Percentiles rank a stretch among this genome's conserved stretches.
These are phyloP conservation scores for Boletales sp. DNA, from an alignment of 768 basidiomycete species.

Conservation along the genomic window DNA sequence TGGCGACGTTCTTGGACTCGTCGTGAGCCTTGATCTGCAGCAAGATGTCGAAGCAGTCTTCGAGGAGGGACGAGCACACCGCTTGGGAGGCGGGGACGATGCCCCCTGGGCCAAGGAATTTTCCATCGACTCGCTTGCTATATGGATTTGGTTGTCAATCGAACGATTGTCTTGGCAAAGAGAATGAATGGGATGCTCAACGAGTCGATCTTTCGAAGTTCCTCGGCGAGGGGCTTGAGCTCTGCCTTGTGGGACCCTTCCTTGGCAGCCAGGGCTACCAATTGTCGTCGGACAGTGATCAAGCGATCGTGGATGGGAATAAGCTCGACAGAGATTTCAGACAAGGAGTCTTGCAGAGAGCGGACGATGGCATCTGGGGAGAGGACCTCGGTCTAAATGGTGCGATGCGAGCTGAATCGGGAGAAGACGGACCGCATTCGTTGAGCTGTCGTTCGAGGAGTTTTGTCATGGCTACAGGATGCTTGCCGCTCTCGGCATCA, in stretches of 20 bases:
- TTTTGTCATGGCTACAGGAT: slow-evolving; percentile 83
- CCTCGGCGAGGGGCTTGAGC: slow-evolving; percentile 86
- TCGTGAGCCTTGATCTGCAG: slow-evolving; percentile 95
- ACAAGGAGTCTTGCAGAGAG: slow-evolving; percentile 78
- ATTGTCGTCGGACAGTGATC: slow-evolving; percentile 81
- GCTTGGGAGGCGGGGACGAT: slow-evolving; percentile 90
- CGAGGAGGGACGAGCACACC: slow-evolving; percentile 84
- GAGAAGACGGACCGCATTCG: slow-evolving; percentile 71
- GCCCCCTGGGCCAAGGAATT: slow-evolving; percentile 89
- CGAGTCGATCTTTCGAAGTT: slow-evolving; percentile 94
- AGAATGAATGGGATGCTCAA: slow-evolving; percentile 55
- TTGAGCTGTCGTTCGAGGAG: slow-evolving; percentile 88
- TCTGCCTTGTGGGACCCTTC: slow-evolving; percentile 83
- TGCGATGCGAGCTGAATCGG: slow-evolving; percentile 1
- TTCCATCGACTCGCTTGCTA: slow-evolving; percentile 92
- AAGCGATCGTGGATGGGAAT: slow-evolving; percentile 88
- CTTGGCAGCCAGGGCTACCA: slow-evolving; percentile 85
- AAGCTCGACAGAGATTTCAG: slow-evolving; percentile 86
- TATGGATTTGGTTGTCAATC: not conserved
- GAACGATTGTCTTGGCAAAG: slow-evolving; percentile 12
- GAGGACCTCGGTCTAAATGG: not conserved
- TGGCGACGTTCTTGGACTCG: slow-evolving; percentile 83
- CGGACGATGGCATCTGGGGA: slow-evolving; percentile 66
- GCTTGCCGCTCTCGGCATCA: slow-evolving; percentile 77
- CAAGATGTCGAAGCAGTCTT: slow-evolving; percentile 93